Evolutionary conservation across 169 alveolate species (phyloP).

Genomic region (Plasmodium yoelii): DNA sequence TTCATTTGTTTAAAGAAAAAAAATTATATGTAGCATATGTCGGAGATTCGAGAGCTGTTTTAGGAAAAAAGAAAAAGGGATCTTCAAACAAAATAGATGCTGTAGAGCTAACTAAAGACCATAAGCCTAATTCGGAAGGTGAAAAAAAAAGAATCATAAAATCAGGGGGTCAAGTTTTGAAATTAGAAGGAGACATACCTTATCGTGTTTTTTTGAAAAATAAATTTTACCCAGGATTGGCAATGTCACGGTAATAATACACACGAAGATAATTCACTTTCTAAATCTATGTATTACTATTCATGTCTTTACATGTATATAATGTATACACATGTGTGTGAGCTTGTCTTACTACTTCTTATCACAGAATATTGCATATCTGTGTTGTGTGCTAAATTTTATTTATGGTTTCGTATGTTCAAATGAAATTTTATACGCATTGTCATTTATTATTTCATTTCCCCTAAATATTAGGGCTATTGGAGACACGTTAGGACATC

Average conservation of each 20-base stretch:
- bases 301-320: background rate
- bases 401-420: too few relatives aligned
- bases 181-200: constrained; percentile 86
- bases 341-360: background rate
- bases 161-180: constrained; percentile 90
- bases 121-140: constrained; percentile 85
- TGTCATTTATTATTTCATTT: background rate
- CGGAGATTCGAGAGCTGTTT: constrained; percentile 90
- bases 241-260: constrained; percentile 84
- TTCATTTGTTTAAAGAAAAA: constrained; percentile 76
- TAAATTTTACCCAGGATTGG: constrained; percentile 90
- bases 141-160: constrained; percentile 87
- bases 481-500: constrained; percentile 76
- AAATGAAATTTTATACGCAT: background rate
- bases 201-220: constrained; percentile 88
- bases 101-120: constrained; percentile 85
- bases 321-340: background rate
- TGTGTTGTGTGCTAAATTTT: too few relatives aligned
- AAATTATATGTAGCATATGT: constrained; percentile 88
- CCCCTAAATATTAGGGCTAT: constrained; percentile 69
- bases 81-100: constrained; percentile 78
- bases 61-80: constrained; percentile 83
- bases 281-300: background rate
- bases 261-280: background rate
- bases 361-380: too few relatives aligned